A percentile compares a stretch with the other conserved stretches of the same genome.
These are phyloP conservation scores for Pythium folliculosum DNA, from an alignment of 352 stramenopile genomes.

Conservation along the genomic window DNA sequence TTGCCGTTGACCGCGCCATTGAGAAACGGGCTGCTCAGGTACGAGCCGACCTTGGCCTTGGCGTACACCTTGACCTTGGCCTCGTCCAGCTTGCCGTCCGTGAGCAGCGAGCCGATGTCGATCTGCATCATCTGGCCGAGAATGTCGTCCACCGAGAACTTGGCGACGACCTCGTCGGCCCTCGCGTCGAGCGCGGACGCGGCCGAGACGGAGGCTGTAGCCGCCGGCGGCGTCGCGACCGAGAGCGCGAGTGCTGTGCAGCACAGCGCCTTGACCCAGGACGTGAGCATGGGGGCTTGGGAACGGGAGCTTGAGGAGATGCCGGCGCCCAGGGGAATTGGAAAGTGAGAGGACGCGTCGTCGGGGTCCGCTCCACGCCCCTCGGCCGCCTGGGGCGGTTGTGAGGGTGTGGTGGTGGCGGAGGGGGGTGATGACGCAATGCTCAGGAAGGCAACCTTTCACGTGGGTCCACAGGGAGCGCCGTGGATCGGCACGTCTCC, in stretches of 20 bases:
- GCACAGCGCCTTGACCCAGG: slow-evolving; percentile 34
- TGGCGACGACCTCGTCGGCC: slow-evolving; percentile 50
- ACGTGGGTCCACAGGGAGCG: too few species aligned
- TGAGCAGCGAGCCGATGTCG: slow-evolving; percentile 66
- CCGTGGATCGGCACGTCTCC: too few species aligned
- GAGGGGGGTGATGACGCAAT: too few species aligned
- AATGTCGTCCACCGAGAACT: slow-evolving; percentile 45
- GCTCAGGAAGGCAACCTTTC: too few species aligned
- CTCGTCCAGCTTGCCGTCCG: slow-evolving; percentile 45
- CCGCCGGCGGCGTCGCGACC: neutral
- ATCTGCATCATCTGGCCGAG: slow-evolving; percentile 88
- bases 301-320: too few species aligned
- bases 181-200: slow-evolving; percentile 29
- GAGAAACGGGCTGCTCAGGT: neutral
- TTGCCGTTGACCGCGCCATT: neutral
- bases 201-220: slow-evolving; percentile 27
- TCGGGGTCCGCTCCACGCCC: too few species aligned
- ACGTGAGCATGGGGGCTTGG: slow-evolving; percentile 35
- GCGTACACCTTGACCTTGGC: slow-evolving; percentile 54
- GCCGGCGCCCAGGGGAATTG: neutral
- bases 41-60: slow-evolving; percentile 59
- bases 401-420: too few species aligned
- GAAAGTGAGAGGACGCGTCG: neutral
- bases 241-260: slow-evolving; percentile 31
- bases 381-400: too few species aligned